A percentile compares a stretch with the other conserved stretches of the same genome.
These are phyloP conservation scores for Cymbidium sinense DNA, from an alignment of 106 monocot genomes.

Conservation along the genomic window DNA sequence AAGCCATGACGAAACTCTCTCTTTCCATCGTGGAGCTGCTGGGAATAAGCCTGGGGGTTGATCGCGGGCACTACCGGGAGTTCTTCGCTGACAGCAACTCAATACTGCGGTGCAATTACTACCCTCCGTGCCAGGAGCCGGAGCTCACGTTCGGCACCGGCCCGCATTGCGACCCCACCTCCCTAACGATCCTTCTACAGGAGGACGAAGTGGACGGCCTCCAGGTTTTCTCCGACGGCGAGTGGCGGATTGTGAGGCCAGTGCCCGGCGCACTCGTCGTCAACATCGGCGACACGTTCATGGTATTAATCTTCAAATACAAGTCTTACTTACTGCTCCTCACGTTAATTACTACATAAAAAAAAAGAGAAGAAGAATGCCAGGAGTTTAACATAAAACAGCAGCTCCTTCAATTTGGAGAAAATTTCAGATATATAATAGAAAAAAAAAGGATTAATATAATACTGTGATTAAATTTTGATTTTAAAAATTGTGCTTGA, in stretches of 20 bases:
- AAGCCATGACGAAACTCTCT: constrained; percentile 54
- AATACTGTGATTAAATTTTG: no score
- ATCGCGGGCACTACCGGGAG: constrained; percentile 31
- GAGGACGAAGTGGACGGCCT: constrained; percentile 56
- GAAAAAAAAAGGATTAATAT: no score
- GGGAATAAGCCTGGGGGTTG: constrained; percentile 61
- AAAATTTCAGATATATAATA: no score
- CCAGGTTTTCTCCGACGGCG: constrained; percentile 35
- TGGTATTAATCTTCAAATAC: constrained; percentile 24
- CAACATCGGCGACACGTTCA: constrained; percentile 79
- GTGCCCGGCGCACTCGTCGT: constrained; percentile 41
- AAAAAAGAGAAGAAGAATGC: no score
- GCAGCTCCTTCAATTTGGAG: no score
- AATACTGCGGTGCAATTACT: constrained; percentile 66
- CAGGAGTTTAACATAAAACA: no score
- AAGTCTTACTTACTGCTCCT: no score
- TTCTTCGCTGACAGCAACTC: constrained; percentile 64
- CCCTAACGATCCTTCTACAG: constrained; percentile 48
- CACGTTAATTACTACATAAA: no score
- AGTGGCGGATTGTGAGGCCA: constrained; percentile 39
- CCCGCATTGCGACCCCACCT: constrained; percentile 61
- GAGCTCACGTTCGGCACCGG: constrained; percentile 64
- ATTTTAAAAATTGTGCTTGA: no score
- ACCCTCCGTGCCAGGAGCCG: constrained; percentile 69
- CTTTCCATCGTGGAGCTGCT: constrained; percentile 68